Evolutionary conservation across 2,329 filamentous ascomycete genomes (phyloP), one percentile per base, ranked within the genome.

Genomic region (Alternaria gansuensis): DNA sequence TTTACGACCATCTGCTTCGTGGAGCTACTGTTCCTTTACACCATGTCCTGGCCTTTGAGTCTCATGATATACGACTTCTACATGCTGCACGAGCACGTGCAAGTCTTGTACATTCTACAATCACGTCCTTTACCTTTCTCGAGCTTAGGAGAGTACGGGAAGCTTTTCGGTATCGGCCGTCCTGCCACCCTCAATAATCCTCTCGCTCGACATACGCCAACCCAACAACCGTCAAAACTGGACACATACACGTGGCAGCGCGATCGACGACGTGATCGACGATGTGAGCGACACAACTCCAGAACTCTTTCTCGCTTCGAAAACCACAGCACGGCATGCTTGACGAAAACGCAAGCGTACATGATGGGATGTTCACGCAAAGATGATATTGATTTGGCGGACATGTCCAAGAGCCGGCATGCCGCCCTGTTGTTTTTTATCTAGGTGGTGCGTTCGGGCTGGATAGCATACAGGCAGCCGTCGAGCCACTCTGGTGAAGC

Each of bases 21-120:
- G 64, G 68, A 64, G 60, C 62, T 50, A 17, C 40, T 31, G 59
- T 68, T 65, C 62, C 51, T 57, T 51, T 62, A 60, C 55, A 65
- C 69, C 70, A 68, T 66, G 68, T 56, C 70, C 72, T 69, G 66
- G 64, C 67, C 57, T 64, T 72, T 59, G 57, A 50, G 69, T 66
- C 65, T 68, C 63, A 74, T 66, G 74, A 75, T 71, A 75, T 71
- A 75, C 67, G 73, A 75, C 72, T 73, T 66, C 67, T 75, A 71
- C 74, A 74, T 75, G 61, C 65, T 57, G 64, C 70, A 74, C 71
- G 65, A 66, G 72, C 72, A 71, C 68, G 61, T 69, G 68, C 69
- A 65, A 71, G 70, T 73, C 71, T 65, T 76, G 74, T 76, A 75
- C 67, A 71, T 74, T 71, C 71, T 74, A 74, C 63, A 62, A 60